Percentiles rank a stretch among this genome's conserved stretches.
Conservation (phyloP, 495 filamentous ascomycete genomes). For the Hyaloscypha variabilis region DNA sequence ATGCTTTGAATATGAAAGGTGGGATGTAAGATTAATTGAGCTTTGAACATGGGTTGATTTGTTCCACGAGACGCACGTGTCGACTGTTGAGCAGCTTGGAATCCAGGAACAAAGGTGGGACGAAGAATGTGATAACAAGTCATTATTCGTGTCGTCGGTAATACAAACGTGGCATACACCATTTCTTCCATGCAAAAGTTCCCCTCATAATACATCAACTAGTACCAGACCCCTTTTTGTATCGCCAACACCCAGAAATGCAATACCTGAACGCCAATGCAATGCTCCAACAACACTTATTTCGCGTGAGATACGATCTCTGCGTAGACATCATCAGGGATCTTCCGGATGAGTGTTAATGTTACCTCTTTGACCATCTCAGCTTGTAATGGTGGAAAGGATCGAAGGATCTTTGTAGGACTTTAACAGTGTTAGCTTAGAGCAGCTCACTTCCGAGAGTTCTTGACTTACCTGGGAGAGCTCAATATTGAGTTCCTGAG, state of each 20-base stretch:
- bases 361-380: constrained; percentile 80
- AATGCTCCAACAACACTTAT: constrained; percentile 37
- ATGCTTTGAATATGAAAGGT: not conserved
- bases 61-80: not conserved
- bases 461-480: constrained; percentile 70
- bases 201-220: not conserved
- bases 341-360: constrained; percentile 77
- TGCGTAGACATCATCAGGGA: constrained; percentile 86
- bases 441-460: constrained; percentile 7
- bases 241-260: constrained; percentile 5
- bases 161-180: not conserved
- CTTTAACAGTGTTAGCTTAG: constrained; percentile 44
- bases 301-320: constrained; percentile 87
- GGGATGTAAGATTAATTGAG: not conserved
- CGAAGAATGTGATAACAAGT: not conserved
- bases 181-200: not conserved
- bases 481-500: constrained; percentile 82
- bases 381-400: constrained; percentile 84
- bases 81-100: not conserved
- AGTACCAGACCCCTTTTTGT: not conserved
- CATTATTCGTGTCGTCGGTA: not conserved
- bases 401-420: constrained; percentile 86
- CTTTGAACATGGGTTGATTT: not conserved
- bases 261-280: constrained; percentile 5
- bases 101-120: not conserved